Conservation (phyloP, 2,329 filamentous ascomycete species). For the Penicillium vulpinum region DNA sequence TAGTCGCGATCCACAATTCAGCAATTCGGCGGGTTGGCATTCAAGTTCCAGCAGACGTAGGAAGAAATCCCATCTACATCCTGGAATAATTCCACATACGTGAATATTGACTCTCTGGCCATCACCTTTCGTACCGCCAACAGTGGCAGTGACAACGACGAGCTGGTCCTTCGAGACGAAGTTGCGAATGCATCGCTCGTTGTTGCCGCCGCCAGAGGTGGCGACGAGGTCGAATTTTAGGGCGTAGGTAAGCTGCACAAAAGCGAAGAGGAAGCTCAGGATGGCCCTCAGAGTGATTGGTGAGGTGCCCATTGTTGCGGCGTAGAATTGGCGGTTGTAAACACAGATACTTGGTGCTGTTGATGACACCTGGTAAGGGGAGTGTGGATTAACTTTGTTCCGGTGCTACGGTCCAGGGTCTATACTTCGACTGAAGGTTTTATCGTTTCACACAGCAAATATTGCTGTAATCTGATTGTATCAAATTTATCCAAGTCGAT, state of each 20-base stretch:
- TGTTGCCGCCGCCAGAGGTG: slow-evolving; percentile 60
- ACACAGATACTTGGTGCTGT: slow-evolving; percentile 24
- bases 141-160: slow-evolving; percentile 89
- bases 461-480: neutral
- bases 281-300: slow-evolving; percentile 33
- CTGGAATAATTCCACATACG: slow-evolving; percentile 51
- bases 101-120: slow-evolving; percentile 93
- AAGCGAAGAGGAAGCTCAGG: slow-evolving; percentile 35
- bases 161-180: slow-evolving; percentile 90
- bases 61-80: neutral
- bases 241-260: slow-evolving; percentile 54
- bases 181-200: slow-evolving; percentile 92
- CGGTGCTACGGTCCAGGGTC: slow-evolving; percentile 14
- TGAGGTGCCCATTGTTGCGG: slow-evolving; percentile 34
- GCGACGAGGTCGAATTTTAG: slow-evolving; percentile 93
- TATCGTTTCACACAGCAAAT: neutral
- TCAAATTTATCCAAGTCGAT: neutral
- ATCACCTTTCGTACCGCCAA: slow-evolving; percentile 84
- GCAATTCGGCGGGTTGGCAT: neutral
- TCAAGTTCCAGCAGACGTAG: neutral
- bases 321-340: slow-evolving; percentile 27
- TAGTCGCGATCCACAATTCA: slow-evolving; percentile 7
- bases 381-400: slow-evolving; percentile 32
- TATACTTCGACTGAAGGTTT: neutral
- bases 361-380: slow-evolving; percentile 41